A percentile compares a stretch with the other conserved stretches of the same genome.
phyloP scores from a whole-genome alignment of 2,329 filamentous ascomycete species.

The Helicocarpus griseus region DNA sequence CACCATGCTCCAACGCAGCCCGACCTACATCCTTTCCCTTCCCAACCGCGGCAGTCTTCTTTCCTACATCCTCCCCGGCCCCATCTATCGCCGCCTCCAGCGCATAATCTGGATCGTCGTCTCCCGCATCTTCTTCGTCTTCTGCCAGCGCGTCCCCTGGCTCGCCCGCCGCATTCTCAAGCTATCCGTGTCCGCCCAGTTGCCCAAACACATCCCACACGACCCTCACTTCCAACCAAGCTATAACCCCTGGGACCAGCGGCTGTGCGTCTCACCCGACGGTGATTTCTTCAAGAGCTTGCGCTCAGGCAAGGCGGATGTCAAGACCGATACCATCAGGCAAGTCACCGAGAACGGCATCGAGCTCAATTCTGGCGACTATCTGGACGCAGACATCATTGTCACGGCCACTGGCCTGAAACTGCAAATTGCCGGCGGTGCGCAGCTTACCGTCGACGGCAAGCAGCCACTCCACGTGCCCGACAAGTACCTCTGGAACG shows the following conservation, averaged over 20 bases:
- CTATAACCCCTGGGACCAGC: constrained; percentile 63
- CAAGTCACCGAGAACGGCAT: constrained; percentile 42
- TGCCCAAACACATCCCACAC: constrained; percentile 46
- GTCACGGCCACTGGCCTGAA: constrained; percentile 37
- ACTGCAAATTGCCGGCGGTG: constrained; percentile 30
- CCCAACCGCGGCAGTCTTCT: constrained; percentile 33
- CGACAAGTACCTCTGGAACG: constrained; percentile 35
- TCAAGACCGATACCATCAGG: constrained; percentile 48
- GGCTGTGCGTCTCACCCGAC: constrained; percentile 60
- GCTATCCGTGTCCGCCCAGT: constrained; percentile 34
- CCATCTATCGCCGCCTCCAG: constrained; percentile 20
- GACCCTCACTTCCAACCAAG: constrained; percentile 55
- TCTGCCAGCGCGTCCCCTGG: constrained; percentile 46
- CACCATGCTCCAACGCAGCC: constrained; percentile 74
- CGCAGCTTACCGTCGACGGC: constrained; percentile 29
- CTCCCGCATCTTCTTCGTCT: constrained; percentile 41
- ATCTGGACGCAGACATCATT: constrained; percentile 33
- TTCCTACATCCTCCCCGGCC: constrained; percentile 29
- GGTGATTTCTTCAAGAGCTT: constrained; percentile 50
- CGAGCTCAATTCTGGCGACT: constrained; percentile 35
- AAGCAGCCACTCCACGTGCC: constrained; percentile 20
- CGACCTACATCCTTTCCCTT: constrained; percentile 56
- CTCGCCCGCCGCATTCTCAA: constrained; percentile 41
- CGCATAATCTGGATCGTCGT: constrained; percentile 42
- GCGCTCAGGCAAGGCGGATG: constrained; percentile 39